Percentiles rank a stretch among this genome's conserved stretches.
Evolutionary conservation across 2,329 filamentous ascomycete species (phyloP).

Genomic region (Lachnellula subtilissima): DNA sequence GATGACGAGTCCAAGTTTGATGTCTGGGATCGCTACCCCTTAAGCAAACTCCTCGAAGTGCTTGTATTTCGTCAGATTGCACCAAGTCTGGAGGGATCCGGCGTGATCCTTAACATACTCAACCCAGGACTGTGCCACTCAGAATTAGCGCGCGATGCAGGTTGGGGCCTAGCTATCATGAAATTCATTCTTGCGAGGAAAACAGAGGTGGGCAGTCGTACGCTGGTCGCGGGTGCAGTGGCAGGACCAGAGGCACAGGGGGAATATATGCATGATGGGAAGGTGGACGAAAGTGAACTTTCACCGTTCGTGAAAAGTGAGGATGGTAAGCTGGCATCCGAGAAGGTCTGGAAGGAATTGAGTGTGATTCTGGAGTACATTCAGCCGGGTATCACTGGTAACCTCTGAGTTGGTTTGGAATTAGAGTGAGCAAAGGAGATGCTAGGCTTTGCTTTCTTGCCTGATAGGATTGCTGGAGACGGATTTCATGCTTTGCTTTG

Average conservation of each 20-base stretch:
- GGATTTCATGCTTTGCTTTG: too few species aligned
- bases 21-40: slow-evolving; percentile 34
- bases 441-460: too few species aligned
- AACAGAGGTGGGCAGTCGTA: slow-evolving; percentile 42
- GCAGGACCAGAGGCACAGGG: slow-evolving; percentile 42
- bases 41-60: slow-evolving; percentile 45
- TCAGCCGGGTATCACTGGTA: slow-evolving; percentile 31
- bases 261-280: slow-evolving; percentile 39
- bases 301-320: slow-evolving; percentile 36
- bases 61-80: slow-evolving; percentile 38
- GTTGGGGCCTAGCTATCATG: slow-evolving; percentile 21
- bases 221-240: slow-evolving; percentile 38
- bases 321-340: slow-evolving; percentile 35
- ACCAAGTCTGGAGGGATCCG: slow-evolving; percentile 23
- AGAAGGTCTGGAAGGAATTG: slow-evolving; percentile 42
- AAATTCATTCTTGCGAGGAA: slow-evolving; percentile 36
- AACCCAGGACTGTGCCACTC: slow-evolving; percentile 51
- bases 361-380: slow-evolving; percentile 38
- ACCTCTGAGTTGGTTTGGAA: not conserved
- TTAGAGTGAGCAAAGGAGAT: too few species aligned
- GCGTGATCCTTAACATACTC: slow-evolving; percentile 45
- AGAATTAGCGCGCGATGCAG: slow-evolving; percentile 37
- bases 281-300: slow-evolving; percentile 26
- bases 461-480: too few species aligned
- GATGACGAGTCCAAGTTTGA: not conserved